Percentiles rank a stretch among this genome's conserved stretches.
Conservation (phyloP, 495 filamentous ascomycete genomes). For the Penicillium diatomitis region DNA sequence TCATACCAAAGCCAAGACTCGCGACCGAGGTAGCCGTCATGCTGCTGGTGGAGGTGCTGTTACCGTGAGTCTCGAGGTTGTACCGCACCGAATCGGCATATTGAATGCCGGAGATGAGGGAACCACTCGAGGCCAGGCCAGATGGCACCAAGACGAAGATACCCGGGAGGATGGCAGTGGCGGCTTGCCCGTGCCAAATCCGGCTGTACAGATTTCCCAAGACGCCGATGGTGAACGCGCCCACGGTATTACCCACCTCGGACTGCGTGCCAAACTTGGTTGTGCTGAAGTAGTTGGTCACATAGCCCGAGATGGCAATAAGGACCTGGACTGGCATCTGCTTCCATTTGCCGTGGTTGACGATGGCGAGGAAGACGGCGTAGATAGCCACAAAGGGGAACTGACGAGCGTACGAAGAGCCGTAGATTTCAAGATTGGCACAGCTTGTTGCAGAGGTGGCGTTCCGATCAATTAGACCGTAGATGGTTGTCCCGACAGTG, state of each 20-base stretch:
- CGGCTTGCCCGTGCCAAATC: constrained; percentile 72
- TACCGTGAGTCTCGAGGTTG: constrained; percentile 32
- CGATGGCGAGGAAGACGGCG: constrained; percentile 67
- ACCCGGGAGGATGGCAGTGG: constrained; percentile 80
- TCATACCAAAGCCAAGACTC: constrained; percentile 75
- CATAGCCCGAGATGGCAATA: constrained; percentile 73
- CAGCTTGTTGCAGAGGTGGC: constrained; percentile 67
- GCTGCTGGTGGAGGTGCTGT: constrained; percentile 30
- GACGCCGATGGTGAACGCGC: constrained; percentile 77
- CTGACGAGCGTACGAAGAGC: constrained; percentile 34
- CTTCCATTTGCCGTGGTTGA: constrained; percentile 88
- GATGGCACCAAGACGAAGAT: constrained; percentile 94
- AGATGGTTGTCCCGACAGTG: constrained; percentile 83
- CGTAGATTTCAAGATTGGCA: constrained; percentile 41
- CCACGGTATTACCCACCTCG: constrained; percentile 77
- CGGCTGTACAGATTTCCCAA: constrained; percentile 82
- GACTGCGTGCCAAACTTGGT: constrained; percentile 61
- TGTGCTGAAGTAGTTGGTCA: constrained; percentile 74
- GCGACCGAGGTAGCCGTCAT: constrained; percentile 47
- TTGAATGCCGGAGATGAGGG: constrained; percentile 65
- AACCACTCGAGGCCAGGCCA: constrained; percentile 74
- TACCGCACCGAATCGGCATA: constrained; percentile 64
- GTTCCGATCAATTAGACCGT: constrained; percentile 68
- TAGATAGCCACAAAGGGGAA: constrained; percentile 64
- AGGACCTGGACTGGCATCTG: constrained; percentile 79